Conservation (phyloP, 805 yeast genomes). For the Phaffomyces thermotolerans region DNA sequence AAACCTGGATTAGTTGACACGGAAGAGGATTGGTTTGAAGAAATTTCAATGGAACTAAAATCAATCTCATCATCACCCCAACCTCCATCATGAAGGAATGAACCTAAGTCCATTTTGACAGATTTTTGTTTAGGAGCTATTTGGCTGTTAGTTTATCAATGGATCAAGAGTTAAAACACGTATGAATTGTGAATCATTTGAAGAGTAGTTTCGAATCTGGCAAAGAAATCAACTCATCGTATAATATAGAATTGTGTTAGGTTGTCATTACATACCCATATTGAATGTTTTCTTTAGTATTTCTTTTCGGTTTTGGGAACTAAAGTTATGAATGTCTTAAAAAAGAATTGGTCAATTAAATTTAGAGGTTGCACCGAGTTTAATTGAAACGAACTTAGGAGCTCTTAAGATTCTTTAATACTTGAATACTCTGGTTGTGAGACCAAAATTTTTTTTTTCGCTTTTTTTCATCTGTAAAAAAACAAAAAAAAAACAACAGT, state of each 20-base stretch:
- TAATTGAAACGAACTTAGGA: background rate
- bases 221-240: no score
- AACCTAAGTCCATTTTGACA: conserved; percentile 77
- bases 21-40: conserved; percentile 17
- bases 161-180: background rate
- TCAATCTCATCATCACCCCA: conserved; percentile 88
- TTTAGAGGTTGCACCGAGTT: background rate
- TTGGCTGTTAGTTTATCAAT: conserved; percentile 11
- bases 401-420: background rate
- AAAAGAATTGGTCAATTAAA: background rate
- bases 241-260: no score
- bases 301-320: background rate
- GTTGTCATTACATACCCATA: conserved; percentile 7
- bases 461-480: background rate
- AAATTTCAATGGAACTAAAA: conserved; percentile 52
- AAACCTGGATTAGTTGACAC: conserved; percentile 22
- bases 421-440: background rate
- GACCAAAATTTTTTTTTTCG: background rate
- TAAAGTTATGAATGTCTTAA: background rate
- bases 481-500: background rate
- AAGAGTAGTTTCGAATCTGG: no score
- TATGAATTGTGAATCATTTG: no score
- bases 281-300: conserved; percentile 1
- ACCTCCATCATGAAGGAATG: conserved; percentile 76
- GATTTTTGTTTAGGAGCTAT: conserved; percentile 56